Conservation (phyloP, 805 yeast genomes). For the Kluyveromyces siamensis region DNA sequence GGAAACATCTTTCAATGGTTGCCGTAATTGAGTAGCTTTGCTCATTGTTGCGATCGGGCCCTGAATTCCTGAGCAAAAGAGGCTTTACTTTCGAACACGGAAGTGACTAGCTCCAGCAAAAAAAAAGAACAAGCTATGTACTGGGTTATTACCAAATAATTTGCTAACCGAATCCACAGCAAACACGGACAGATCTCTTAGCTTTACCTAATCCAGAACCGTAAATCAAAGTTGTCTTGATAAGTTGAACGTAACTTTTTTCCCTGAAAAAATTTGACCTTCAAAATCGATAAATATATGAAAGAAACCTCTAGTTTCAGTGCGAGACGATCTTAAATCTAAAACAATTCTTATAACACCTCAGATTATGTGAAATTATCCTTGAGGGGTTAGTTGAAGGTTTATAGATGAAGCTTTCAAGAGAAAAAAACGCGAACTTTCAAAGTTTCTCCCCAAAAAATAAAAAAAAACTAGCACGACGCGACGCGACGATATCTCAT, state of each 20-base stretch:
- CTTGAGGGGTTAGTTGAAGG: not conserved
- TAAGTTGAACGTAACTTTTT: too few relatives aligned
- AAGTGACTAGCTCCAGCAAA: too few relatives aligned
- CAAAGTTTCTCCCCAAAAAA: not conserved
- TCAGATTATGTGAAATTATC: not conserved
- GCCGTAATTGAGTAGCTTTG: not conserved
- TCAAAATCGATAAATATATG: too few relatives aligned
- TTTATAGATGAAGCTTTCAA: not conserved
- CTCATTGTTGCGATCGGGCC: not conserved
- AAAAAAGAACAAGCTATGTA: too few relatives aligned
- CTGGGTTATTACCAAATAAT: too few relatives aligned
- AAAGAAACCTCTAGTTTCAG: too few relatives aligned
- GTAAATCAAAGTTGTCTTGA: too few relatives aligned
- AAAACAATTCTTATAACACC: not conserved
- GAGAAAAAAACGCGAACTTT: conserved; percentile 1
- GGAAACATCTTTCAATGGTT: conserved; percentile 3
- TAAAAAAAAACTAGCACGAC: conserved; percentile 4
- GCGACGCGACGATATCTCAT: conserved; percentile 3
- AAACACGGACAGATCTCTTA: too few relatives aligned
- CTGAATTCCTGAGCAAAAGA: not conserved
- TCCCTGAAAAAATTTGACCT: too few relatives aligned
- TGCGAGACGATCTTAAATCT: too few relatives aligned
- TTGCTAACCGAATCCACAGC: too few relatives aligned
- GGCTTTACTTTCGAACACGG: not conserved
- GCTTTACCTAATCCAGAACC: too few relatives aligned